Evolutionary conservation across 2,329 filamentous ascomycete genomes (phyloP).

Genomic region (Claviceps sp.): DNA sequence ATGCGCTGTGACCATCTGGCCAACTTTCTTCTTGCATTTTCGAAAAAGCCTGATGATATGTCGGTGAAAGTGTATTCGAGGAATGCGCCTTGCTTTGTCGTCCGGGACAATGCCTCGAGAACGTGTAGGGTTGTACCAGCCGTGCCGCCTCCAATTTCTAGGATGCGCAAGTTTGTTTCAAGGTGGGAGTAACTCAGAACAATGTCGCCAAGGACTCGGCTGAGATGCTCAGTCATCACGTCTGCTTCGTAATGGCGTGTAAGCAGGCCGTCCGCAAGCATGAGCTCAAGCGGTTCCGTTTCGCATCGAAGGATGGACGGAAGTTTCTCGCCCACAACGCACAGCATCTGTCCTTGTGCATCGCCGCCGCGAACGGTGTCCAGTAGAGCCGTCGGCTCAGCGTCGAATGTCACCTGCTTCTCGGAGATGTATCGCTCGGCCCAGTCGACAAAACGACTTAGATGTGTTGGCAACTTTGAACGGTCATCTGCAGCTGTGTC

Average conservation of each 20-base stretch:
- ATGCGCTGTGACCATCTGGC: constrained; percentile 13
- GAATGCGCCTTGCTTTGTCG: constrained; percentile 16
- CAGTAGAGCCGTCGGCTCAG: constrained; percentile 1
- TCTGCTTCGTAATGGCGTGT: constrained; percentile 8
- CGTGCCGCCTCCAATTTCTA: constrained; percentile 30
- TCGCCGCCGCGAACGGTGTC: background rate
- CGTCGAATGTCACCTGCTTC: constrained; percentile 3
- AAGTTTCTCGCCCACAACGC: constrained; percentile 12
- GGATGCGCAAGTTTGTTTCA: constrained; percentile 27
- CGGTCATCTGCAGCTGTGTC: constrained; percentile 10
- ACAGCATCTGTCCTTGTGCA: constrained; percentile 13
- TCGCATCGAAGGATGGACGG: constrained; percentile 12
- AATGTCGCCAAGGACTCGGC: background rate
- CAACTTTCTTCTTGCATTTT: constrained; percentile 16
- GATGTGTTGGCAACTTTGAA: constrained; percentile 10
- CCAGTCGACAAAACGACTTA: constrained; percentile 10
- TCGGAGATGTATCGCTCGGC: constrained; percentile 4
- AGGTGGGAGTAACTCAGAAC: constrained; percentile 13
- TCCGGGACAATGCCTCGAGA: constrained; percentile 11
- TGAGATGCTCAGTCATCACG: background rate
- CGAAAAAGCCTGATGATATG: constrained; percentile 27
- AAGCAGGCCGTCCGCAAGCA: constrained; percentile 15
- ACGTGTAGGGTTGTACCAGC: constrained; percentile 26
- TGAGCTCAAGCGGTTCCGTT: constrained; percentile 14
- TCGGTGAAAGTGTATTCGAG: constrained; percentile 31